Evolutionary conservation across 129 eudicot genomes (phyloP).

Genomic region (Erigeron canadensis): DNA sequence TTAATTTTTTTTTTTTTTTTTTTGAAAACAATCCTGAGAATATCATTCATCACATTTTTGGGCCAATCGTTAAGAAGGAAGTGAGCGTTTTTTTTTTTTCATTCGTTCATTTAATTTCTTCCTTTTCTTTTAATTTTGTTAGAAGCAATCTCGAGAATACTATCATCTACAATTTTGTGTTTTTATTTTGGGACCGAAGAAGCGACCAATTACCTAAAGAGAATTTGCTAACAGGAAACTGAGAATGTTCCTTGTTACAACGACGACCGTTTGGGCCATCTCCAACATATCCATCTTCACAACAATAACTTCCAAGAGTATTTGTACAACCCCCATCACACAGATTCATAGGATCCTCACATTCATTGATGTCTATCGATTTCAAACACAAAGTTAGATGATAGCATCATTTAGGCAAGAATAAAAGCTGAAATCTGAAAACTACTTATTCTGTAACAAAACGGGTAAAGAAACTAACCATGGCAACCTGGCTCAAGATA

Average conservation of each 20-base stretch:
- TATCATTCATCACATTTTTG: no score
- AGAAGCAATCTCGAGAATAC: no score
- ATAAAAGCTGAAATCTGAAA: not conserved
- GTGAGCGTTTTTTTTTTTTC: no score
- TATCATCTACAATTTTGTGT: conserved; percentile 41
- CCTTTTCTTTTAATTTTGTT: no score
- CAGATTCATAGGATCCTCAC: conserved; percentile 24
- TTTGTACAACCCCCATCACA: conserved; percentile 41
- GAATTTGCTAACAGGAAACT: conserved; percentile 42
- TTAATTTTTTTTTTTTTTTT: no score
- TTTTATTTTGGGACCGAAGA: no score
- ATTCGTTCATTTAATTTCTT: no score
- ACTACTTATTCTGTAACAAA: not conserved
- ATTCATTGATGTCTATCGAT: conserved; percentile 49
- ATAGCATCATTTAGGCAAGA: no score
- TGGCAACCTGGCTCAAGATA: conserved; percentile 51
- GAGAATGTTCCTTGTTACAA: conserved; percentile 31
- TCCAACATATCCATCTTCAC: conserved; percentile 43
- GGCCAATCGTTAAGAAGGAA: no score
- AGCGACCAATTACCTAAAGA: conserved; percentile 16
- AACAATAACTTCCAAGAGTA: conserved; percentile 43
- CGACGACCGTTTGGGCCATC: conserved; percentile 37
- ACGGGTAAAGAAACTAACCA: conserved; percentile 24
- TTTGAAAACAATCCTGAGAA: no score
- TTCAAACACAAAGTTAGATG: not conserved